phyloP scores from a whole-genome alignment of 139 green algal genomes.

The Haematococcus lacustris region DNA sequence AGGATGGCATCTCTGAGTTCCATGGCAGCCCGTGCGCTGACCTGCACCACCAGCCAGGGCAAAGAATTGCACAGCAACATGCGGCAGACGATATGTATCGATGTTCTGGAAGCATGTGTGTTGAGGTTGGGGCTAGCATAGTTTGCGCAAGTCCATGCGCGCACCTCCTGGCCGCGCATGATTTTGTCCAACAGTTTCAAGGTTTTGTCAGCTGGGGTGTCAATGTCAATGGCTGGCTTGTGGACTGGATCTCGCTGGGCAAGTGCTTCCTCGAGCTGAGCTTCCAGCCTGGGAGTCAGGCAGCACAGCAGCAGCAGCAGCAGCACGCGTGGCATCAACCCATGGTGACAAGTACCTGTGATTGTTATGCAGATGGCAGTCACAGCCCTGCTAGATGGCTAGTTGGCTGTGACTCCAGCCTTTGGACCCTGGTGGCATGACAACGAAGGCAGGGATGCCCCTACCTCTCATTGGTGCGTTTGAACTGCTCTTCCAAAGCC shows the following conservation, averaged over 20 bases:
- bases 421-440: too few relatives aligned
- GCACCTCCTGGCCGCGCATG: slow-evolving; percentile 36
- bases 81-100: too few relatives aligned
- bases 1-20: slow-evolving; percentile 44
- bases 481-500: slow-evolving; percentile 47
- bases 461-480: slow-evolving; percentile 42
- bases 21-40: slow-evolving; percentile 32
- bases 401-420: too few relatives aligned
- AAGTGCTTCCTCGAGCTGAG: slow-evolving; percentile 34
- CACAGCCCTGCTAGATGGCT: too few relatives aligned
- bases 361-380: too few relatives aligned
- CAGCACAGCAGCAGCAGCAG: neutral
- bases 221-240: slow-evolving; percentile 46
- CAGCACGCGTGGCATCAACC: neutral
- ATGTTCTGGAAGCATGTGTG: too few relatives aligned
- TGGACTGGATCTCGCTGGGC: slow-evolving; percentile 32
- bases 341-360: too few relatives aligned
- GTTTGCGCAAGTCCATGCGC: too few relatives aligned
- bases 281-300: slow-evolving; percentile 26
- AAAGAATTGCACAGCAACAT: too few relatives aligned
- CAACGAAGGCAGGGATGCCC: too few relatives aligned
- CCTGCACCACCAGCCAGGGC: too few relatives aligned
- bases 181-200: slow-evolving; percentile 56
- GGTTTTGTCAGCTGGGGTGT: slow-evolving; percentile 54
- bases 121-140: too few relatives aligned